A percentile compares a stretch with the other conserved stretches of the same genome.
These are phyloP conservation scores for Trametes hirsuta DNA, from an alignment of 1,284 basidiomycete species.

Conservation along the genomic window DNA sequence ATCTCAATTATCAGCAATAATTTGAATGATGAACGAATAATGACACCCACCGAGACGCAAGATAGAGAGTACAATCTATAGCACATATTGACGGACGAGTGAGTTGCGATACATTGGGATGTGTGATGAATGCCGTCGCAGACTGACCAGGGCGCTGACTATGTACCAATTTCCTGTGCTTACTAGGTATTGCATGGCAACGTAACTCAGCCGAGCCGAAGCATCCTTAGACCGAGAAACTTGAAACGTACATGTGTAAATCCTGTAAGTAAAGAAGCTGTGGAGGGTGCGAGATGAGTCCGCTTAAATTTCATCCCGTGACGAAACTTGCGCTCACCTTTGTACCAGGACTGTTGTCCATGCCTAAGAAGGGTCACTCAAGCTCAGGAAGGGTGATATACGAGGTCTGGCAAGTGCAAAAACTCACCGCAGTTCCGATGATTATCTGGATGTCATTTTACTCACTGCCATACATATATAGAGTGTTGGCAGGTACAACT, in stretches of 20 bases:
- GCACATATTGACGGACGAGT: not conserved
- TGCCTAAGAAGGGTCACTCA: not conserved
- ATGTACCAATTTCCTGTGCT: conserved; percentile 14
- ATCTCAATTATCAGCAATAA: too few species aligned
- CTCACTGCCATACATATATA: too few species aligned
- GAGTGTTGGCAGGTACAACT: not conserved
- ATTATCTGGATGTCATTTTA: not conserved
- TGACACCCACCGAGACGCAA: not conserved
- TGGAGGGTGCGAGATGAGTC: not conserved
- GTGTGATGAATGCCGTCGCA: too few species aligned
- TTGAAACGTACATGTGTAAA: conserved; percentile 10
- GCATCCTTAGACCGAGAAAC: not conserved
- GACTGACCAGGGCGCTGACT: conserved; percentile 9
- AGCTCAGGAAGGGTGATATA: too few species aligned
- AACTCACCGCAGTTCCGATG: conserved; percentile 10
- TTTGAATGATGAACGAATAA: too few species aligned
- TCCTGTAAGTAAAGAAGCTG: conserved; percentile 20
- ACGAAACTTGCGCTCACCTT: not conserved
- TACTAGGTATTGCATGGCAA: not conserved
- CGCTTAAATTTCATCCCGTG: too few species aligned
- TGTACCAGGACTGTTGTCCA: not conserved
- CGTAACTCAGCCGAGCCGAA: not conserved
- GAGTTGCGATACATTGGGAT: too few species aligned
- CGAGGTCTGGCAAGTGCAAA: not conserved
- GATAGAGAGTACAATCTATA: not conserved